Evolutionary conservation across 1,139 yeast species (phyloP), one percentile per base, ranked within the genome.

Genomic region (Blastobotrys persicus): DNA sequence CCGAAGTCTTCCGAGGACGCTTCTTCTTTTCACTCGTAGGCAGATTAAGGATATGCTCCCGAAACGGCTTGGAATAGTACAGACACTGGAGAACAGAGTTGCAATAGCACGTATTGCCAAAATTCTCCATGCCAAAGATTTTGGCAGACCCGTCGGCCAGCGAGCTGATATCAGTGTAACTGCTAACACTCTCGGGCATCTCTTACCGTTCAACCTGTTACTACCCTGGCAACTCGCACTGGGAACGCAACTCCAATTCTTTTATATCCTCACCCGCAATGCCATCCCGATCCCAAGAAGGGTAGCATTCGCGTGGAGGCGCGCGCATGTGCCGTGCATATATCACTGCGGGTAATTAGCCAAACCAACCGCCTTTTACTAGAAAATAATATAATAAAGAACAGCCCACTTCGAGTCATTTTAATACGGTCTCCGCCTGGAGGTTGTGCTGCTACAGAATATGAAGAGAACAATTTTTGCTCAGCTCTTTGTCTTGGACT

Each of bases 61-160:
- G 76, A 60, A 92, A 88, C 23, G 75, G 77, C 41, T 79, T 78
- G 1, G 92, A 77, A 66, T 85, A 84, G 70, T 79, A 92, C 18
- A 92, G 76, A 59, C 96, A 88, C 66, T 92, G 98, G 26, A 92
- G 70, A 23, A 92, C 85, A 7, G 96, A 88, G 62, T 92, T 92
- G 67, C 96, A 88, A 68, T 92, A 92, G 69, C 98, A 91, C 0
- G 96, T 91, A 66, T 87, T 68, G 31, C 98, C 97, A 66, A 89
- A 91, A 68, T 92, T 92, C 66, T 92, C 98, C 80, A 91, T 83
- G 4, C 98, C 98, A 68, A 84, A 92, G 37, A 89, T 78, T 67
- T 89, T 69, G 53, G 68, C 68, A 17, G 66, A 59, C 26, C 68
- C 64, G 37, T 58, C 61, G 31, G 59, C 52, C 34, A 61, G 55